phyloP scores from a whole-genome alignment of 352 stramenopile species.

The Globisporangium heterothallicum region DNA sequence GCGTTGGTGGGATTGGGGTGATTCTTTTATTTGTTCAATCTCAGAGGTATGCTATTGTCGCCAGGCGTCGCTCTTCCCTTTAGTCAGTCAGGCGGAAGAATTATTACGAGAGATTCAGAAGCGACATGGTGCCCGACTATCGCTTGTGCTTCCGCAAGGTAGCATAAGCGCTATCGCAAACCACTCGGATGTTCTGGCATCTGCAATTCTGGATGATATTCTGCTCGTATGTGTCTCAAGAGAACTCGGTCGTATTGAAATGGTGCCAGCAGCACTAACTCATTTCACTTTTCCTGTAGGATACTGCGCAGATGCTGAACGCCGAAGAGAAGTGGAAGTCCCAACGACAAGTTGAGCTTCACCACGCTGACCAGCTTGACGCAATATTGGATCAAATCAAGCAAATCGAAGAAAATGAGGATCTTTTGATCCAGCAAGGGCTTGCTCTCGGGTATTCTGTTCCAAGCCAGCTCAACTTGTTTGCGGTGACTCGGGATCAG shows the following conservation, averaged over 20 bases:
- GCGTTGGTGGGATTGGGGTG: too few relatives aligned
- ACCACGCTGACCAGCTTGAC: slow-evolving; percentile 35
- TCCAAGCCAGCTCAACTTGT: slow-evolving; percentile 10
- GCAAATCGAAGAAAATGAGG: slow-evolving; percentile 38
- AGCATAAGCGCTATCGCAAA: slow-evolving; percentile 36
- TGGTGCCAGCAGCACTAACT: neutral
- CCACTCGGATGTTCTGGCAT: slow-evolving; percentile 48
- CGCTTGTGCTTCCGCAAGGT: slow-evolving; percentile 27
- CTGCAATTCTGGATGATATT: slow-evolving; percentile 56
- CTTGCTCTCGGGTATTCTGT: slow-evolving; percentile 21
- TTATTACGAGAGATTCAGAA: slow-evolving; percentile 36
- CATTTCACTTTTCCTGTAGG: slow-evolving; percentile 18
- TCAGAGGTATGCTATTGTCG: neutral
- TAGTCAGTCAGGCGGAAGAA: slow-evolving; percentile 48
- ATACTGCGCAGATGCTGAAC: slow-evolving; percentile 56
- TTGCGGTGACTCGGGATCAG: too few relatives aligned
- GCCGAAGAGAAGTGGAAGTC: slow-evolving; percentile 37
- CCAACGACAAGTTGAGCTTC: slow-evolving; percentile 15
- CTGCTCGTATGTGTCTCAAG: slow-evolving; percentile 31
- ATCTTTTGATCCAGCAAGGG: slow-evolving; percentile 30
- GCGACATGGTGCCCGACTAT: slow-evolving; percentile 31
- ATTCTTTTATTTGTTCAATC: neutral
- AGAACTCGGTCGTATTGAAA: neutral
- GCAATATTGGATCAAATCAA: slow-evolving; percentile 44
- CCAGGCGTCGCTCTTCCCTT: slow-evolving; percentile 41